These are phyloP conservation scores for Boletellus deceptivus DNA, from an alignment of 1,284 basidiomycete species.

Conservation along the genomic window DNA sequence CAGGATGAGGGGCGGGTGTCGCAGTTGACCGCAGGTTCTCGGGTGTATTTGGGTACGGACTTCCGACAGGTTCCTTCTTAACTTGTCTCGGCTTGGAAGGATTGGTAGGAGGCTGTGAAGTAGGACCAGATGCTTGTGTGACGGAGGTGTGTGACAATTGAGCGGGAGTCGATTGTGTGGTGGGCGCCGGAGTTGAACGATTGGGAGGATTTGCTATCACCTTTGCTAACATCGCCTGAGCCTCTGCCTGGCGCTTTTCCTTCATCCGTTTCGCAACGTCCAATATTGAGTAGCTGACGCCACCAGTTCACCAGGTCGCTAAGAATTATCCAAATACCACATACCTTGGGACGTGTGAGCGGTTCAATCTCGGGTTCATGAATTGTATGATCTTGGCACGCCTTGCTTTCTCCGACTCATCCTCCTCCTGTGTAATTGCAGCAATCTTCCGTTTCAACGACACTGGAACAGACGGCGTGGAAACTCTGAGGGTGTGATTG, in stretches of 20 bases:
- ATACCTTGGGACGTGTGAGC: constrained; percentile 48
- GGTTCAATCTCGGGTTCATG: constrained; percentile 62
- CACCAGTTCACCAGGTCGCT: constrained; percentile 9
- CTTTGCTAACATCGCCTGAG: constrained; percentile 22
- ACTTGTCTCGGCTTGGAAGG: constrained; percentile 22
- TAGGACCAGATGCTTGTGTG: constrained; percentile 17
- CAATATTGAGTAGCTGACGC: constrained; percentile 52
- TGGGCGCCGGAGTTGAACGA: constrained; percentile 23
- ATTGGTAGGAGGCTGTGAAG: constrained; percentile 22
- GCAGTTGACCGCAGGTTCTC: constrained; percentile 31
- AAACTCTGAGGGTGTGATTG: constrained; percentile 66
- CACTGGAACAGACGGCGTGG: constrained; percentile 63
- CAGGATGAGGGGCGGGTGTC: constrained; percentile 32
- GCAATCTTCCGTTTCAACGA: constrained; percentile 76
- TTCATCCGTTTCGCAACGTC: constrained; percentile 43
- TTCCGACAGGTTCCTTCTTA: constrained; percentile 32
- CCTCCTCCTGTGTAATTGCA: constrained; percentile 60
- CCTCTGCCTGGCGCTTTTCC: constrained; percentile 28
- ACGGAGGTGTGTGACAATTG: constrained; percentile 18
- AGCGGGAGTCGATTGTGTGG: constrained; percentile 16
- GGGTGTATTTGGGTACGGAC: constrained; percentile 29
- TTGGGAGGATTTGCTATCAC: constrained; percentile 25
- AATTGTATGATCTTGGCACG: constrained; percentile 71
- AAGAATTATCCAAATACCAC: constrained; percentile 10
- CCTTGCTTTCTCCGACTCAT: constrained; percentile 67